Percentiles rank a stretch among this genome's conserved stretches.
Conservation (phyloP, 495 filamentous ascomycete species). For the Daldinia loculata region DNA sequence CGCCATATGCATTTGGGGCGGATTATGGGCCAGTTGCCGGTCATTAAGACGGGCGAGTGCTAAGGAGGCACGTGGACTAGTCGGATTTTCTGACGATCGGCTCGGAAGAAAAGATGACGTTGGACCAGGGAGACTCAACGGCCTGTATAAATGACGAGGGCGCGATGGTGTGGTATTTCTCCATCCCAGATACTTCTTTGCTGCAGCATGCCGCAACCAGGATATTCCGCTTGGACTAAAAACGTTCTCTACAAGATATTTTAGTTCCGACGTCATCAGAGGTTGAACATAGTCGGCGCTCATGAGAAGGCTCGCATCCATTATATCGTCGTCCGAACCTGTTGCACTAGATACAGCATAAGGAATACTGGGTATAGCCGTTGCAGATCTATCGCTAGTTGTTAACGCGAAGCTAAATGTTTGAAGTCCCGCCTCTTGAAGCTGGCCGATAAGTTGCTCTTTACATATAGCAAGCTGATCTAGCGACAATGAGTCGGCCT, state of each 20-base stretch:
- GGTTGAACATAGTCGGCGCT: constrained; percentile 91
- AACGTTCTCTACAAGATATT: constrained; percentile 71
- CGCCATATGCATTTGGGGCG: constrained; percentile 81
- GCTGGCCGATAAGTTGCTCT: constrained; percentile 64
- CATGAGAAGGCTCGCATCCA: constrained; percentile 98
- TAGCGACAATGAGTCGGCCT: constrained; percentile 72
- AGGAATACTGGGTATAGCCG: constrained; percentile 54
- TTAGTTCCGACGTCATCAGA: constrained; percentile 79
- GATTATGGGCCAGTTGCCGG: constrained; percentile 73
- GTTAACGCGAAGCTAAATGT: constrained; percentile 71
- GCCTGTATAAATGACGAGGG: constrained; percentile 44
- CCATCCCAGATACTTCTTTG: constrained; percentile 85
- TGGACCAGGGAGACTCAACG: constrained; percentile 26
- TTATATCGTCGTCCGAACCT: constrained; percentile 80
- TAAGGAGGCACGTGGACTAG: constrained; percentile 57
- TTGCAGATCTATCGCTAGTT: constrained; percentile 11
- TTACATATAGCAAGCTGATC: constrained; percentile 71
- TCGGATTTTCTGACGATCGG: constrained; percentile 4
- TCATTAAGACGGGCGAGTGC: constrained; percentile 76
- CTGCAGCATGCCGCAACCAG: constrained; percentile 87
- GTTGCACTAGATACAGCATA: constrained; percentile 85
- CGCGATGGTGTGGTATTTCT: constrained; percentile 48
- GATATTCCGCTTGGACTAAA: constrained; percentile 82
- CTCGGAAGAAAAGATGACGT: constrained; percentile 9
- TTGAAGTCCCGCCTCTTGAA: constrained; percentile 67